Percentiles rank a stretch among this genome's conserved stretches.
Evolutionary conservation across 495 filamentous ascomycete species (phyloP).

Genomic region (Podospora tetraspora): DNA sequence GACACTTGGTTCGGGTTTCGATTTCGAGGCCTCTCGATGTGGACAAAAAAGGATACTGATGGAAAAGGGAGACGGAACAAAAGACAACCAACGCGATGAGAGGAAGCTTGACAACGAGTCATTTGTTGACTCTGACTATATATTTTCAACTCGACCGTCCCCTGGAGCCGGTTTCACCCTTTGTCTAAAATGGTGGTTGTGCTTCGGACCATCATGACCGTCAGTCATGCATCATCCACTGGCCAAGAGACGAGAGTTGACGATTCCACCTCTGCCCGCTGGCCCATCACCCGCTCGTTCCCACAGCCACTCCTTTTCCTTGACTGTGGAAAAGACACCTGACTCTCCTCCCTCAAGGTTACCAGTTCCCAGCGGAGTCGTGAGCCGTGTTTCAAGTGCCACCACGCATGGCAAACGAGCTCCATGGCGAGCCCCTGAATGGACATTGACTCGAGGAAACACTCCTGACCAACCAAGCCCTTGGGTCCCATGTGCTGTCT

Average conservation of each 20-base stretch:
- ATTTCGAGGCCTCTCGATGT: not conserved
- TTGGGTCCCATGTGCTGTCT: not conserved
- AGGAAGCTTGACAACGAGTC: not conserved
- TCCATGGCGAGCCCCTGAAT: constrained; percentile 8
- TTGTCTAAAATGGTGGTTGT: not conserved
- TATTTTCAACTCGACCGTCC: not conserved
- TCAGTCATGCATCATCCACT: not conserved
- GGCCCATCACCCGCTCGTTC: too few species aligned
- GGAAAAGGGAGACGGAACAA: not conserved
- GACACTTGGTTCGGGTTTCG: not conserved
- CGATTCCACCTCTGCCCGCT: not conserved
- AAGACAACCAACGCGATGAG: not conserved
- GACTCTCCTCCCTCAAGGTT: not conserved
- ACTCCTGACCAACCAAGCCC: constrained; percentile 8
- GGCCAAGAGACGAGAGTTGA: not conserved
- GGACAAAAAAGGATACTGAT: not conserved
- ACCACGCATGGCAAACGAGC: constrained; percentile 11
- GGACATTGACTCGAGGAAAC: constrained; percentile 3
- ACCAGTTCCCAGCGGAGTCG: not conserved
- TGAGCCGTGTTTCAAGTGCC: constrained; percentile 19
- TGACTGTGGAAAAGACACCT: not conserved
- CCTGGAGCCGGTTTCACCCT: constrained; percentile 14
- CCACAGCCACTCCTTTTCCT: not conserved
- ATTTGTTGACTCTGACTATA: not conserved
- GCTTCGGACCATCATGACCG: not conserved